phyloP scores from a whole-genome alignment of 2,329 filamentous ascomycete species.

The Aspergillus floridensis region DNA sequence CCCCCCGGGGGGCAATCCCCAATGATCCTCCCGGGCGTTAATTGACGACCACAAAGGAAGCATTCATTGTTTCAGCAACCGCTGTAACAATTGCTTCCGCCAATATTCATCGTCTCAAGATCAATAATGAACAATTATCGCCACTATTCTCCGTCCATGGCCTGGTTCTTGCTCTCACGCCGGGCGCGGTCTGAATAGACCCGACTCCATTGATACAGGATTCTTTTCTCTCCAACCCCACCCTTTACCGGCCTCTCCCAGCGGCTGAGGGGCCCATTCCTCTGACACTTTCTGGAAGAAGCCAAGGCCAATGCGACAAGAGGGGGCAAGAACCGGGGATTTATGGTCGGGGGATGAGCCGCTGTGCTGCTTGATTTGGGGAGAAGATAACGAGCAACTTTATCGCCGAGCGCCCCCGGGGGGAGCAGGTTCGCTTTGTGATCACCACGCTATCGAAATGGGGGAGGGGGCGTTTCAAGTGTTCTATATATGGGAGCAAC shows the following conservation, averaged over 20 bases:
- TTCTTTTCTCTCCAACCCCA: not conserved
- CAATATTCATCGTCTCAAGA: not conserved
- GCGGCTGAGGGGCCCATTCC: not conserved
- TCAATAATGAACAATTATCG: not conserved
- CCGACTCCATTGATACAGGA: not conserved
- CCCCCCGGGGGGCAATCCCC: not conserved
- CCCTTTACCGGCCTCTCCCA: not conserved
- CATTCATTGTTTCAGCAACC: not conserved
- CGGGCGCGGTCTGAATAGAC: not conserved
- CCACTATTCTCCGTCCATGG: not conserved
- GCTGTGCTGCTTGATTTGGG: not conserved
- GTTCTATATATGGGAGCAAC: not conserved
- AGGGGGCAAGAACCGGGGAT: not conserved
- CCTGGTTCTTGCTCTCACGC: not conserved
- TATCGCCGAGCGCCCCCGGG: not conserved
- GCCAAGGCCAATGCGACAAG: not conserved
- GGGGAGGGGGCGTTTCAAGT: not conserved
- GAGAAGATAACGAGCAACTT: not conserved
- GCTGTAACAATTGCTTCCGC: not conserved
- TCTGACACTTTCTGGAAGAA: not conserved
- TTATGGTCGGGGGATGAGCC: not conserved
- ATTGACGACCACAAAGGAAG: not conserved
- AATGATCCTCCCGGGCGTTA: not conserved
- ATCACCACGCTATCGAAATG: not conserved
- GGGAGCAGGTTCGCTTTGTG: not conserved